Base-by-base conservation (phyloP, 1,284 basidiomycete genomes). In the Boletellus deceptivus region DNA sequence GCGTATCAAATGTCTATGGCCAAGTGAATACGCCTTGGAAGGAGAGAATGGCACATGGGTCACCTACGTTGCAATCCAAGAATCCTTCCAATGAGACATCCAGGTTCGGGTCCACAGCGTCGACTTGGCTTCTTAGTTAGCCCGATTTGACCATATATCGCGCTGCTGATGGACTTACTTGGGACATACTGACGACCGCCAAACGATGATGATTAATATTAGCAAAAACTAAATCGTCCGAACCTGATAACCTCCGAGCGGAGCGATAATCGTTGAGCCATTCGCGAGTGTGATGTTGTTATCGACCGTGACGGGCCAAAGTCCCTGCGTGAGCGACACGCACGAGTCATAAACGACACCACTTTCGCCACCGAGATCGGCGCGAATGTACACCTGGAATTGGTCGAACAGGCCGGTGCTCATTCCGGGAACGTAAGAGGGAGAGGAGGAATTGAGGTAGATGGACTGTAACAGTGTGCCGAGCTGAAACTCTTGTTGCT, bases 281-380 rank as follows among this genome's bases (percentile, higher is more conserved):
- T 94, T 89, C 4, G 89, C 87, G 27, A 91, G 74, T 22, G 76
- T 77, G 37, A 77, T 81, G 34, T 71, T 78, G 60, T 82, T 80
- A 43, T 71, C 65, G 38, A 61, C 42, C 42, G 76, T 82, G 3
- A 75, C 72, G 4, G 88, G 87, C 72, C 79, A 88, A 29, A 89
- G 62, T 16, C 86, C 88, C 64, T 91, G 89, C n/a, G 87, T 69
- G 45, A 87, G 68, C 5, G 86, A 83, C 17, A 80, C 74, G 9
- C 84, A 82, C 4, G 84, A 86, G 60, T 82, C 80, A 59, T 86
- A 80, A 37, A 91, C 86, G 11, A 89, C 83, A 40, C 80, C 78
- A 25, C 81, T 83, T 69, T 93, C 91, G 18, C 83, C 88, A 27
- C 87, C 90, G 37, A 81, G 82, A 68, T 92, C 89, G 17, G 88